Base-by-base conservation (phyloP, 495 filamentous ascomycete genomes). In the Penicillium crystallinum region DNA sequence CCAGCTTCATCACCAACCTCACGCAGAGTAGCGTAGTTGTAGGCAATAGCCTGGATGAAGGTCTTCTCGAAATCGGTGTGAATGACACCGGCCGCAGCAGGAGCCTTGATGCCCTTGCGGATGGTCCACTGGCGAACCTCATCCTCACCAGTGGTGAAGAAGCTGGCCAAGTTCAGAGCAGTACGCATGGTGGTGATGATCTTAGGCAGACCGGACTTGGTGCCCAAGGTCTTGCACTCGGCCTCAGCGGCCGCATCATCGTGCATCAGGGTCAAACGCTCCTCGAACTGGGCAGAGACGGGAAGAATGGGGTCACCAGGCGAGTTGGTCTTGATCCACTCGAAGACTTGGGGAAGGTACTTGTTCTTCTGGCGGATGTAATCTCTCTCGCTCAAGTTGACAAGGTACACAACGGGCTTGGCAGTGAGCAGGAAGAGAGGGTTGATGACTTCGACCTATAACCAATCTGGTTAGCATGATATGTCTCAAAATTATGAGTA, bases 341-440 rank as follows among this genome's bases (percentile, higher is more conserved):
- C 83, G 57, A 86, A 87, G 63, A 99, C 87, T 76, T 91, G 91
- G 55, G 87, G 78, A 14, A 97, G 86, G 77, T 97, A 84, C 84
- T 97, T 97, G 82, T 97, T 99, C 85, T 97, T 97, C 78, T 97
- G 91, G 61, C 93, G 88, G 71, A 97, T 88, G 71, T 92, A 99
- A 72, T 97, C 95, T 71, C 83, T 91, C 77, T 99, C 95, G 59
- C 87, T 91, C 47, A 99, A 78, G 76, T 99, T 99, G 74, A 97
- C 88, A 39, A 99, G 81, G 77, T 88, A 97, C 62, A 99, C 95
- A 30, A 95, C 90, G 9, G 95, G 95, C 77, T 99, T 99, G 45
- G 95, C 95, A 34, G 90, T 89, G 45, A 99, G 84, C 49, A 99
- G 89, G 71, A 95, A 83, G 29, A 99, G 81, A 46, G 90, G 88